A percentile compares a stretch with the other conserved stretches of the same genome.
Conservation (phyloP, 345 rosid genomes). For the Hypericum androsaemum region DNA sequence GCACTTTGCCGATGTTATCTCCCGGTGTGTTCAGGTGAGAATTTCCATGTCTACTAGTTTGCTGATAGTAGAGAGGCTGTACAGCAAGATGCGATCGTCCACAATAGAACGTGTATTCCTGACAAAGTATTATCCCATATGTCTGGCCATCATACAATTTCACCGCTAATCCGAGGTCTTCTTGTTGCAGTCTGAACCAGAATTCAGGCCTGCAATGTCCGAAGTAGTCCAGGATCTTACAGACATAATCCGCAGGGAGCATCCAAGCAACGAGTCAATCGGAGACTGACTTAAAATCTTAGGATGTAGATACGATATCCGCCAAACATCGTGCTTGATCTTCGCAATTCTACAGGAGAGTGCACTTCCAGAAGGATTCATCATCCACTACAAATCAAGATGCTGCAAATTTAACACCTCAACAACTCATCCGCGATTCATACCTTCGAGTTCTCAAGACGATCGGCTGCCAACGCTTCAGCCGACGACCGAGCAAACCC, state of each 20-base stretch:
- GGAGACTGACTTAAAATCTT: slow-evolving; percentile 24
- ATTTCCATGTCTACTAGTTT: background rate
- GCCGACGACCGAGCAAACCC: background rate
- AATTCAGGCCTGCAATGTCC: slow-evolving; percentile 81
- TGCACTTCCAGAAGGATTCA: slow-evolving; percentile 1
- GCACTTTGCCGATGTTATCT: slow-evolving; percentile 82
- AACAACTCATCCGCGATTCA: slow-evolving; percentile 6
- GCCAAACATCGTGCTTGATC: background rate
- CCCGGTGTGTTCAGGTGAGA: slow-evolving; percentile 87
- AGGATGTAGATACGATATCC: slow-evolving; percentile 5
- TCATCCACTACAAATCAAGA: slow-evolving; percentile 11
- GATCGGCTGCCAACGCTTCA: background rate
- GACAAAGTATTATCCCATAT: too few species aligned
- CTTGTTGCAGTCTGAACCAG: slow-evolving; percentile 60
- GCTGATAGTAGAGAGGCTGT: too few species aligned
- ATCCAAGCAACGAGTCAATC: slow-evolving; percentile 43
- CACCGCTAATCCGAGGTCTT: background rate
- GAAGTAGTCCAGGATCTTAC: slow-evolving; percentile 88
- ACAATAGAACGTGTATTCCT: too few species aligned
- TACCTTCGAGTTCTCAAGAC: slow-evolving; percentile 3
- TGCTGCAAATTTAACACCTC: slow-evolving; percentile 5
- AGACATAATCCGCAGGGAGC: slow-evolving; percentile 73
- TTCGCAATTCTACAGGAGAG: too few species aligned
- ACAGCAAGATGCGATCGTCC: too few species aligned
- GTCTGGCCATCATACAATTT: background rate